phyloP scores from a whole-genome alignment of 2,329 filamentous ascomycete genomes.

The Xylariaceae sp. region DNA sequence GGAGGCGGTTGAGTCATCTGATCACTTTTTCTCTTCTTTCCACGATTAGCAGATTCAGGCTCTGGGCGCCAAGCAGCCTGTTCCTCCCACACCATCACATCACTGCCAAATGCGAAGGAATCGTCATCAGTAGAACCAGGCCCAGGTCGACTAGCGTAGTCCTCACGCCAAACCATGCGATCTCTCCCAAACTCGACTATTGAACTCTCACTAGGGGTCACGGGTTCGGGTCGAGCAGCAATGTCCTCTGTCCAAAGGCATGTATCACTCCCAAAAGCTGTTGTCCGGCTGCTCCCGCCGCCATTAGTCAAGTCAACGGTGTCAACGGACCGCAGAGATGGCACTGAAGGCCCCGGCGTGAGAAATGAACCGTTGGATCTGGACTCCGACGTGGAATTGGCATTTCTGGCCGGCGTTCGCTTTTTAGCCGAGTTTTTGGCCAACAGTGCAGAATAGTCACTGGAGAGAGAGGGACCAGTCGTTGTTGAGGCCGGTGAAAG shows the following conservation, averaged over 20 bases:
- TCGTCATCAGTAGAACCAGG: slow-evolving; percentile 31
- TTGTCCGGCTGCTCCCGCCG: slow-evolving; percentile 25
- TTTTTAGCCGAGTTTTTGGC: slow-evolving; percentile 26
- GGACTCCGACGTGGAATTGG: slow-evolving; percentile 12
- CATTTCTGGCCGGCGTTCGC: slow-evolving; percentile 23
- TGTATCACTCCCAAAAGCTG: slow-evolving; percentile 24
- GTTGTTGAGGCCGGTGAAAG: slow-evolving; percentile 38
- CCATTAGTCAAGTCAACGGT: slow-evolving; percentile 33
- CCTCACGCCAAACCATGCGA: slow-evolving; percentile 41
- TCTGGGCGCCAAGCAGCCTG: slow-evolving; percentile 38
- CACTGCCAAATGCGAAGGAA: slow-evolving; percentile 27
- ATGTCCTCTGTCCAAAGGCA: slow-evolving; percentile 31
- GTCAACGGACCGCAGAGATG: slow-evolving; percentile 29
- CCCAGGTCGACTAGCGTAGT: slow-evolving; percentile 38
- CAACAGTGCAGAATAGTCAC: slow-evolving; percentile 35
- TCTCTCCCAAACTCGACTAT: slow-evolving; percentile 27
- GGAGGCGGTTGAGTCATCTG: slow-evolving; percentile 37
- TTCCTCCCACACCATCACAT: slow-evolving; percentile 40
- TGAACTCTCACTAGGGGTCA: slow-evolving; percentile 23
- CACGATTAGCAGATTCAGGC: slow-evolving; percentile 34
- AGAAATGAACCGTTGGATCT: slow-evolving; percentile 22
- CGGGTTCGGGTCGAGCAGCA: slow-evolving; percentile 29
- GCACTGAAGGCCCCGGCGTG: slow-evolving; percentile 28
- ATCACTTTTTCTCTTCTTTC: slow-evolving; percentile 49
- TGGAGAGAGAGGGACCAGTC: slow-evolving; percentile 31